phyloP scores from a whole-genome alignment of 2,329 filamentous ascomycete species.

The Colletotrichum tofieldiae region DNA sequence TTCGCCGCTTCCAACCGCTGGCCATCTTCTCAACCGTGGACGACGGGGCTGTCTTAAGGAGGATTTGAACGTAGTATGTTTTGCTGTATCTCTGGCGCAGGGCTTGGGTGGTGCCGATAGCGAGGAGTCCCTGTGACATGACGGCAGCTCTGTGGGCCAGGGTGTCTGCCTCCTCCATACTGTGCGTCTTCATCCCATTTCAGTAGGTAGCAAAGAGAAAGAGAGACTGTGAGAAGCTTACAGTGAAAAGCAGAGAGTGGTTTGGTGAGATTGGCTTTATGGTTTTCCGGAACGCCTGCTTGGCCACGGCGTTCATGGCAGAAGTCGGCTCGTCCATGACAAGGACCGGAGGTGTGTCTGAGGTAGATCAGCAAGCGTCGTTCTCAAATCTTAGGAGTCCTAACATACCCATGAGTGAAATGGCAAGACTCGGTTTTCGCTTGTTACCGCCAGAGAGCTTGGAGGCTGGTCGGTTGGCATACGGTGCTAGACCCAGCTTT shows the following conservation, averaged over 20 bases:
- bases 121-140: slow-evolving; percentile 63
- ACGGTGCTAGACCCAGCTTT: slow-evolving; percentile 76
- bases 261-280: slow-evolving; percentile 76
- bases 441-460: slow-evolving; percentile 84
- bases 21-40: slow-evolving; percentile 71
- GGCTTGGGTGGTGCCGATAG: slow-evolving; percentile 72
- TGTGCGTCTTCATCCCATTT: slow-evolving; percentile 69
- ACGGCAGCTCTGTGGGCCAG: slow-evolving; percentile 66
- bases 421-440: slow-evolving; percentile 80
- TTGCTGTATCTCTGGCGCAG: slow-evolving; percentile 73
- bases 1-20: not conserved
- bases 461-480: slow-evolving; percentile 74
- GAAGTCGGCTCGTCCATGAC: slow-evolving; percentile 82
- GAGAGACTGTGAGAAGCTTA: not conserved
- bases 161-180: slow-evolving; percentile 86
- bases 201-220: not conserved
- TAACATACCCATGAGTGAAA: slow-evolving; percentile 82
- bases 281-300: slow-evolving; percentile 83
- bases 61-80: slow-evolving; percentile 74
- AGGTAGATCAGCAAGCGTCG: not conserved
- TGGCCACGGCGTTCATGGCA: slow-evolving; percentile 82
- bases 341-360: slow-evolving; percentile 8
- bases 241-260: slow-evolving; percentile 77
- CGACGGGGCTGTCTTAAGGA: slow-evolving; percentile 71
- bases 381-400: slow-evolving; percentile 53